phyloP scores from a whole-genome alignment of 2,329 filamentous ascomycete genomes.

The Ascocoryne sarcoides region DNA sequence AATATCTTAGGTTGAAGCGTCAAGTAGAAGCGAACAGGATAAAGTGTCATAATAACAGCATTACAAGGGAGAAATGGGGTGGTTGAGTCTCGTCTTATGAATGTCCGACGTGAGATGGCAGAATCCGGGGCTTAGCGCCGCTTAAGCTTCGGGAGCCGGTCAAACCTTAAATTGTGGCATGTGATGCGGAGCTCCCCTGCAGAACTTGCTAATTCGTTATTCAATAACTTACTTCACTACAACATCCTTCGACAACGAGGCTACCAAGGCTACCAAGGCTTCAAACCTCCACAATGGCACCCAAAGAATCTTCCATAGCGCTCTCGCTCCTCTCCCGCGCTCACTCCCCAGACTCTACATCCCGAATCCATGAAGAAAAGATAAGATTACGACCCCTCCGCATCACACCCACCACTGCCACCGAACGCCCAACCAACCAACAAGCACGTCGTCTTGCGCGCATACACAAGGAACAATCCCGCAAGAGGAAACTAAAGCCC shows the following conservation, averaged over 20 bases:
- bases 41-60: constrained; percentile 11
- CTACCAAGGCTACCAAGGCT: no score
- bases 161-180: no score
- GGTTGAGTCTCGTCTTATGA: constrained; percentile 6
- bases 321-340: constrained; percentile 65
- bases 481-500: constrained; percentile 40
- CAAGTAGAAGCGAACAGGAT: not conserved
- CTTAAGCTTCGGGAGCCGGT: no score
- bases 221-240: no score
- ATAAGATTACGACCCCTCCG: constrained; percentile 74
- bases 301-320: constrained; percentile 30
- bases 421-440: constrained; percentile 40
- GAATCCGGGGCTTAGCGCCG: no score
- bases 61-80: constrained; percentile 4
- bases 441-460: constrained; percentile 30
- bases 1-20: not conserved
- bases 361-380: constrained; percentile 70
- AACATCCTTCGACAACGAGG: no score
- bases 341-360: constrained; percentile 64
- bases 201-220: no score
- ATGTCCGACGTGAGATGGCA: no score
- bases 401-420: constrained; percentile 36
- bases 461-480: constrained; percentile 30
- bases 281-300: constrained; percentile 13
- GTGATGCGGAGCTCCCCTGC: no score